Evolutionary conservation across 2,329 filamentous ascomycete genomes (phyloP).

Genomic region (Phaeophleospora eucalypticola): DNA sequence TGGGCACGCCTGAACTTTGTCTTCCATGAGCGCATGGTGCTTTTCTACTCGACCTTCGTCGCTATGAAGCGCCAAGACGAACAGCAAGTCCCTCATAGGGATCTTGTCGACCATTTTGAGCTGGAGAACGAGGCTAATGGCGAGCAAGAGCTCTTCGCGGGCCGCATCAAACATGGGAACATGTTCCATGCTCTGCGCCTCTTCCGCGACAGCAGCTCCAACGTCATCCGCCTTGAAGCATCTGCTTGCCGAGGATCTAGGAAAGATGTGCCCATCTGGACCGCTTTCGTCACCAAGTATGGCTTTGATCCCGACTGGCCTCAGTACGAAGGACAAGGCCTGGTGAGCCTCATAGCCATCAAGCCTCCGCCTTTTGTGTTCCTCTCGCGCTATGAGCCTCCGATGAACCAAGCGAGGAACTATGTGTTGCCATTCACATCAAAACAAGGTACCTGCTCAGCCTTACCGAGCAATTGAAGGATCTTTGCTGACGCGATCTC

Average conservation of each 20-base stretch:
- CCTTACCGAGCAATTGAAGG: background rate
- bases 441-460: conserved; percentile 17
- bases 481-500: conserved; percentile 3
- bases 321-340: conserved; percentile 33
- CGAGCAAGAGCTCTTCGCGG: conserved; percentile 48
- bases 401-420: conserved; percentile 18
- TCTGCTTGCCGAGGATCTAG: conserved; percentile 50
- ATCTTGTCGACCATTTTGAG: conserved; percentile 46
- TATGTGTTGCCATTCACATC: conserved; percentile 28
- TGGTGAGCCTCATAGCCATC: conserved; percentile 44
- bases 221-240: conserved; percentile 54
- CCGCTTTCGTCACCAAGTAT: conserved; percentile 48
- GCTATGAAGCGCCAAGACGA: conserved; percentile 56
- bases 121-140: conserved; percentile 28
- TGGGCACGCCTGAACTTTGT: conserved; percentile 55
- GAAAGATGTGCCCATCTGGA: conserved; percentile 58
- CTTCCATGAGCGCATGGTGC: conserved; percentile 54
- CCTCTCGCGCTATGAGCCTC: conserved; percentile 47
- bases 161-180: conserved; percentile 49
- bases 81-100: conserved; percentile 33
- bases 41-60: conserved; percentile 55
- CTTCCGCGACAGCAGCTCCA: conserved; percentile 49
- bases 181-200: conserved; percentile 54
- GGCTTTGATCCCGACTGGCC: conserved; percentile 48
- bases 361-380: conserved; percentile 53